phyloP scores from a whole-genome alignment of 2,329 filamentous ascomycete genomes.

The Aspergillus felis region DNA sequence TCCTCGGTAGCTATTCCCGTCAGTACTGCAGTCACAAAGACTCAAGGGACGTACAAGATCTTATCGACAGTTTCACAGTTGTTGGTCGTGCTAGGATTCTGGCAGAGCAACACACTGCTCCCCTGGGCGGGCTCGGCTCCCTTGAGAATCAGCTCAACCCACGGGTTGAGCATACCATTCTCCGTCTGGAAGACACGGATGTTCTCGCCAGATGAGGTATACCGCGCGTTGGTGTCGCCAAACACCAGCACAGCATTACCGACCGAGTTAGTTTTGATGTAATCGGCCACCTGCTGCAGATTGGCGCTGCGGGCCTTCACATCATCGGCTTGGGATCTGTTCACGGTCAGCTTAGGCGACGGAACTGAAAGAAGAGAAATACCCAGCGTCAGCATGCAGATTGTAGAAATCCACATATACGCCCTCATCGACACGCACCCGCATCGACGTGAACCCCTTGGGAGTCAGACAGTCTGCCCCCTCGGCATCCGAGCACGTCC shows the following conservation, averaged over 20 bases:
- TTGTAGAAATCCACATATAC: slow-evolving; percentile 64
- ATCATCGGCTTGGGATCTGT: slow-evolving; percentile 48
- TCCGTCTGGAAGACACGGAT: slow-evolving; percentile 49
- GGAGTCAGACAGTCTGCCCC: slow-evolving; percentile 62
- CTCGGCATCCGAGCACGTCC: slow-evolving; percentile 47
- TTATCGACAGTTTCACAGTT: slow-evolving; percentile 66
- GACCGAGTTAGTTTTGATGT: slow-evolving; percentile 53
- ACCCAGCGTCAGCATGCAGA: slow-evolving; percentile 63
- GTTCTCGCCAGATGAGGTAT: slow-evolving; percentile 55
- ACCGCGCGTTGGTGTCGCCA: slow-evolving; percentile 64
- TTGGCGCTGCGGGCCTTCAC: slow-evolving; percentile 55
- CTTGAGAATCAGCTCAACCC: slow-evolving; percentile 53
- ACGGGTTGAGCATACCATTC: slow-evolving; percentile 55
- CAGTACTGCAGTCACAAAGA: background rate
- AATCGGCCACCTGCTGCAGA: slow-evolving; percentile 55
- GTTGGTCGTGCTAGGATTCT: slow-evolving; percentile 53
- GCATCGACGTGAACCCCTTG: slow-evolving; percentile 68
- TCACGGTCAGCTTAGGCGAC: background rate
- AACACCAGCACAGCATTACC: slow-evolving; percentile 62
- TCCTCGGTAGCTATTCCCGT: slow-evolving; percentile 17
- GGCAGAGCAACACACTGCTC: slow-evolving; percentile 44
- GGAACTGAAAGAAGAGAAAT: background rate
- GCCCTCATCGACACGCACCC: slow-evolving; percentile 49
- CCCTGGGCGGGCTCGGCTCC: slow-evolving; percentile 47
- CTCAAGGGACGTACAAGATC: slow-evolving; percentile 41